Base-by-base conservation (phyloP, 2,329 filamentous ascomycete species). In the Trichoderma semiorbis region DNA sequence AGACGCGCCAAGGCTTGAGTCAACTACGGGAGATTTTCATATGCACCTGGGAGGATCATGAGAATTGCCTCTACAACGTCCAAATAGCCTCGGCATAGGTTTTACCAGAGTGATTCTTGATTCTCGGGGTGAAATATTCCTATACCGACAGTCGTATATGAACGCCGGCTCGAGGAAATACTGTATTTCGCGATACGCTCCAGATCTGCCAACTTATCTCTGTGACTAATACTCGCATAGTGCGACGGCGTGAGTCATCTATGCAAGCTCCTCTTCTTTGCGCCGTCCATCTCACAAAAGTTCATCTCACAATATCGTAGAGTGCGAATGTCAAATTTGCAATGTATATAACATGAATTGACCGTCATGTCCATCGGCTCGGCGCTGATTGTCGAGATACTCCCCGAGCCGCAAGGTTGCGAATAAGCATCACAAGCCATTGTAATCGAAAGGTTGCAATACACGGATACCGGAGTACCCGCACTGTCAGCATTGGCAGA, bases 241-340 rank as follows among this genome's bases (percentile, higher is more conserved):
- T 30, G 5, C n/a, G 53, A 11, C 66, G 66, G 66, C 55, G 66
- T 69, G 66, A 69, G 55, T 69, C 55, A 69, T 43, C 28, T 34
- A 36, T 50, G 50, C 47, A 36, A 57, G 16, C 64, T 67, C 21
- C 43, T 32, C 26, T 21, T 24, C 53, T 47, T 26, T 47, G 18
- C 53, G 7, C n/a, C n/a, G 21, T 53, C 11, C 47, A 47, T 16
- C 26, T 30, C 26, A 30, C 7, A 18, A 36, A 36, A 36, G 34
- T 36, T 36, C 34, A 36, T 36, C 34, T 36, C 12, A 36, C 14
- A 12, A 24, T 32, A 60, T 16, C 4, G 11, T 11, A 14, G 26
- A 53, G 10, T 5, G 1, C 30, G 21, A 8, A 5, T 47, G 14
- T 21, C n/a, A n/a, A n/a, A 60, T 50, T 26, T 69, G 36, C 36